Base-by-base conservation (phyloP, 2,329 filamentous ascomycete genomes). In the Leptodontidium sp. region DNA sequence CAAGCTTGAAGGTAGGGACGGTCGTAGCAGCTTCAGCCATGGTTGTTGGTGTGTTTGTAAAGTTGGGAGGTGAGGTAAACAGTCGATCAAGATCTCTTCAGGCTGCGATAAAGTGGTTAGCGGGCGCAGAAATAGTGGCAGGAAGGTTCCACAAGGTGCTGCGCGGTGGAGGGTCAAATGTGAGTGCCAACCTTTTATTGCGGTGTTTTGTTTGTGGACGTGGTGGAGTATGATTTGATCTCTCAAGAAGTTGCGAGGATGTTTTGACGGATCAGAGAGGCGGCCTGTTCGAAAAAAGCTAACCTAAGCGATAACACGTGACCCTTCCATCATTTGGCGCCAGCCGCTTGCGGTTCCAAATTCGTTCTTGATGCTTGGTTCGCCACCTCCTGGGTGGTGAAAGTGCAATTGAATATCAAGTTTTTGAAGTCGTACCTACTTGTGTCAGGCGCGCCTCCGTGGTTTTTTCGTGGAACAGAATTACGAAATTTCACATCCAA, bases 1-100 rank as follows among this genome's bases (percentile, higher is more conserved):
- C 96, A 80, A 99, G 93, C 93, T 99, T 99, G 92, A 99, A 99
- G 83, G 93, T 97, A 76, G 95, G 93, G 76, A 85, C 79, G 72
- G 75, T 75, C 74, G 82, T 79, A 81, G 82, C 77, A 73, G 79
- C 78, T 76, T 85, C 82, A 84, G 91, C 88, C 93, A 96, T 97
- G 79, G 70, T 84, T 75, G 71, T 70, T 72, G 66, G 66, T 75
- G 66, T 73, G 68, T 68, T 68, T 65, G 62, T 69, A 52, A 61
- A 63, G 66, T 71, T 63, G 69, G 73, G 73, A 69, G 61, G 38
- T 61, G 69, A 71, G 64, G 64, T 67, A 65, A 71, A 69, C 64
- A 69, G 69, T 57, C 61, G 40, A 67, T 65, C 38, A 59, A 45
- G 49, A 64, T 71, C 59, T 70, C 61, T 71, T 55, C 43, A 70